Evolutionary conservation across 495 filamentous ascomycete genomes (phyloP), one percentile per base, ranked within the genome.

Genomic region (Cladorrhinum samala): DNA sequence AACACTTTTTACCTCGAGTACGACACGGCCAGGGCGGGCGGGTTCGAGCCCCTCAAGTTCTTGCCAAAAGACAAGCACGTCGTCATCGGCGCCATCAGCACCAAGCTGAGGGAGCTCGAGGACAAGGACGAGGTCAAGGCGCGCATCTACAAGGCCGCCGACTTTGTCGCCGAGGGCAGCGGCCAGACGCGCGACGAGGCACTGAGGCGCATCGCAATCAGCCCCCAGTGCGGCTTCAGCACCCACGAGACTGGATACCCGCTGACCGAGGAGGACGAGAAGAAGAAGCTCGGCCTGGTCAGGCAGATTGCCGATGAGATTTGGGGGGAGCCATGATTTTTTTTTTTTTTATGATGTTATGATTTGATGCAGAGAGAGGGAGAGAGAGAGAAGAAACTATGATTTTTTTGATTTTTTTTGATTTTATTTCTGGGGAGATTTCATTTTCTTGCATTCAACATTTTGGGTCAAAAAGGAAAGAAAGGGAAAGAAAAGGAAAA

Each of bases 1-100:
- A 78, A 86, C 69, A 89, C 86, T 4, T 91, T 86, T 72, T 91
- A 89, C 64, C 82, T 92, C 49, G 88, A 91, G 67, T 92, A 90
- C 68, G 88, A 91, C 72, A 90, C 85, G 13, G 75, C 77, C 21
- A 79, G 87, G 3, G 77, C 85, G 9, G 88, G 88, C 14, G 84
- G 85, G 20, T 91, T 93, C 61, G 87, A 89, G 71, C 87, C 87
- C 14, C 78, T 91, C 41, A 82, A 78, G 70, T 73, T 80, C 58
- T 72, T 93, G 3, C 88, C 88, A 45, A 78, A 75, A 53, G 69
- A 84, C 70, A 89, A 87, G 73, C 83, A 84, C 56, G 84, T 91
- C 18, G 86, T 93, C 17, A 71, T 91, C 5, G 86, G 88, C 17
- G 80, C 86, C 23, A 80, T 91, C 49, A 87, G 83, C 36, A 83